These are phyloP conservation scores for Starmerella davenportii DNA, from an alignment of 805 yeast genomes.

Conservation along the genomic window DNA sequence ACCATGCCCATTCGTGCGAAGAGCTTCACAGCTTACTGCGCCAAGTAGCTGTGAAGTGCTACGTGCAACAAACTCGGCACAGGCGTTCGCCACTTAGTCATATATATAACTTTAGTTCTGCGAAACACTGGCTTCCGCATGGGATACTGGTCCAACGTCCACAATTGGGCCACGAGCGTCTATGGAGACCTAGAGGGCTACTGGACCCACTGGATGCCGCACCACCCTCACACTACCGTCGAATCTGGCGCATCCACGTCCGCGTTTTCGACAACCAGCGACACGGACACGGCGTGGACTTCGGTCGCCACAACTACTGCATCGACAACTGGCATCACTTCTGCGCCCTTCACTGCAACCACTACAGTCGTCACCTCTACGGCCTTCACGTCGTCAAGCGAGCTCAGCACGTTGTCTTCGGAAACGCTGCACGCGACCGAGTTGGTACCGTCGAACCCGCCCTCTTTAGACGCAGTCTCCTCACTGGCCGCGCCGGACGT, in stretches of 20 bases:
- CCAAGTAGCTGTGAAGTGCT: no score
- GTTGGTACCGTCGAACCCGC: no score
- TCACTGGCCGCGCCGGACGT: no score
- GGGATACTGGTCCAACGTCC: background rate
- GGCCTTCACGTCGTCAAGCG: background rate
- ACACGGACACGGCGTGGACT: background rate
- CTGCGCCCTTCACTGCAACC: background rate
- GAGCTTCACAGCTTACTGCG: no score
- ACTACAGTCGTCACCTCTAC: background rate
- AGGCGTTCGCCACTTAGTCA: no score
- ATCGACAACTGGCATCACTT: background rate
- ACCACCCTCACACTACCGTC: background rate
- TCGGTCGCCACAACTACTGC: background rate
- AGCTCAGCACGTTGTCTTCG: background rate
- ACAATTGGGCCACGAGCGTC: background rate
- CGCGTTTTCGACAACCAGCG: background rate
- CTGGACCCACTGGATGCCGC: conserved; percentile 1
- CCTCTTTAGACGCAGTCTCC: no score
- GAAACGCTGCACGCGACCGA: no score
- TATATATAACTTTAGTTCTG: background rate
- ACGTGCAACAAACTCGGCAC: no score
- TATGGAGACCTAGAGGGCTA: background rate
- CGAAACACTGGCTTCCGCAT: background rate
- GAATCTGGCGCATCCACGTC: background rate
- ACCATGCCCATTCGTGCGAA: no score